Evolutionary conservation across 208 protist species (phyloP).

Genomic region (Acanthamoeba culbertsoni): DNA sequence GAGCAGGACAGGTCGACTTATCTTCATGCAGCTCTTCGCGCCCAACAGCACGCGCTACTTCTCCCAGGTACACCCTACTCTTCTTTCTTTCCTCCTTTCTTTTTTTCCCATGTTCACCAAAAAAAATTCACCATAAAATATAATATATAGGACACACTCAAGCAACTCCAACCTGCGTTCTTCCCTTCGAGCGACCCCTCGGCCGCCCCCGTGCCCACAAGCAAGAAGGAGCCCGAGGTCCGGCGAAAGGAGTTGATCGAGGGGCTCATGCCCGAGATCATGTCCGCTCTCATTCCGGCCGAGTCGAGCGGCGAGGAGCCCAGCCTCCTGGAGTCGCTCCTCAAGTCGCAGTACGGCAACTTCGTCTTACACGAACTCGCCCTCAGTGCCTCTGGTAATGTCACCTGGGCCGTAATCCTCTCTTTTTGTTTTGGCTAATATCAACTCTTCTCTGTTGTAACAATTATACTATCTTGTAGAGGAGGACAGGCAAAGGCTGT

Average conservation of each 20-base stretch:
- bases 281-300: neutral
- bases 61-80: neutral
- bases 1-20: neutral
- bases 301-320: neutral
- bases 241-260: conserved; percentile 10
- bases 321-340: neutral
- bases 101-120: neutral
- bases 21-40: neutral
- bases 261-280: neutral
- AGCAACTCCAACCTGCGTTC: neutral
- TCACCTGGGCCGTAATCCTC: too few species aligned
- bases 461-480: neutral
- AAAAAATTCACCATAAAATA: neutral
- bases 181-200: neutral
- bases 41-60: conserved; percentile 13
- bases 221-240: neutral
- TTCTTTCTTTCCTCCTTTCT: neutral
- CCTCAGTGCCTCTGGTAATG: neutral
- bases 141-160: neutral
- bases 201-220: neutral
- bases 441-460: neutral
- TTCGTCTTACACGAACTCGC: neutral
- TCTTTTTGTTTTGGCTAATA: neutral
- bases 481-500: neutral
- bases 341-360: neutral